phyloP scores from a whole-genome alignment of 805 yeast genomes.

The Priceomyces medius region DNA sequence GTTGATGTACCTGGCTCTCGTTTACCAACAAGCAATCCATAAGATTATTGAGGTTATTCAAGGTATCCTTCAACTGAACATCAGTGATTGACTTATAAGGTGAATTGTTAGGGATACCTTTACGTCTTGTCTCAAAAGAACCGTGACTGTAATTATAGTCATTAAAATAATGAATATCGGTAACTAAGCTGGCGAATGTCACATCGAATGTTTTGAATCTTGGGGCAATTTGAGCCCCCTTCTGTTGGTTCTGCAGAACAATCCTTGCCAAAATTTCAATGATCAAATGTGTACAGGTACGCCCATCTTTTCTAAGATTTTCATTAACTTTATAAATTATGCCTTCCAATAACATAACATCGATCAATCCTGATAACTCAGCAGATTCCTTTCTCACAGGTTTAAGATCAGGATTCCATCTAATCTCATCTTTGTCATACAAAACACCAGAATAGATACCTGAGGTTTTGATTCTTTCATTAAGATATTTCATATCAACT shows the following conservation, averaged over 20 bases:
- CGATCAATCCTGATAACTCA: conserved; percentile 15
- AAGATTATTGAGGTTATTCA: conserved; percentile 21
- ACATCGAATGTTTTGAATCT: conserved; percentile 29
- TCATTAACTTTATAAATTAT: conserved; percentile 34
- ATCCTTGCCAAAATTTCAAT: conserved; percentile 28
- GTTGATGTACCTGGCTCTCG: conserved; percentile 6
- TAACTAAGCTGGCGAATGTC: conserved; percentile 27
- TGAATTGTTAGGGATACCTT: conserved; percentile 20
- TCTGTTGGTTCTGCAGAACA: conserved; percentile 15
- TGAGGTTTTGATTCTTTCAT: not conserved
- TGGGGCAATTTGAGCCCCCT: conserved; percentile 18
- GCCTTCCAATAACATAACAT: conserved; percentile 30
- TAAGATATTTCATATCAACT: conserved; percentile 7
- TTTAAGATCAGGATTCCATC: conserved; percentile 1
- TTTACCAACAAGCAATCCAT: conserved; percentile 20
- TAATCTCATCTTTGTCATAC: conserved; percentile 1
- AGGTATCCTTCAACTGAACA: conserved; percentile 21
- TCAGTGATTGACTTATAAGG: conserved; percentile 25
- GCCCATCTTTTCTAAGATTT: conserved; percentile 15
- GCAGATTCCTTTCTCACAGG: not conserved
- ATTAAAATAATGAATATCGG: conserved; percentile 27
- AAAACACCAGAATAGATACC: conserved; percentile 10
- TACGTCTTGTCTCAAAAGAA: conserved; percentile 11
- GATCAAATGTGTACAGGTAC: conserved; percentile 21
- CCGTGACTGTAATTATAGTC: conserved; percentile 26